Percentiles rank a stretch among this genome's conserved stretches.
These are phyloP conservation scores for Drechslerella dactyloides DNA, from an alignment of 2,329 filamentous ascomycete genomes.

Conservation along the genomic window DNA sequence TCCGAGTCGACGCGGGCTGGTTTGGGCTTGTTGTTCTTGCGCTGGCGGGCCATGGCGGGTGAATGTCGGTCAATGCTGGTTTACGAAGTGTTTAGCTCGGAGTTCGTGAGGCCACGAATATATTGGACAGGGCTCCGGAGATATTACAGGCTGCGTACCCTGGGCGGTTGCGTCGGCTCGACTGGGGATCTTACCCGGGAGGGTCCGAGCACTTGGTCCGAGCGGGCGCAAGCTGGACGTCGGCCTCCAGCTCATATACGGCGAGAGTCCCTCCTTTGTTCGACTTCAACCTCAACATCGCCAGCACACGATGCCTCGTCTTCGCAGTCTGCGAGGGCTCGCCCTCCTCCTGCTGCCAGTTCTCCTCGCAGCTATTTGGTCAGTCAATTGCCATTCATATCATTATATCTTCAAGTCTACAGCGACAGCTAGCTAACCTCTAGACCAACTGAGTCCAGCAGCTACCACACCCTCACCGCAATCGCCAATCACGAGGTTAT, in stretches of 20 bases:
- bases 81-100: background rate
- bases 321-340: conserved; percentile 27
- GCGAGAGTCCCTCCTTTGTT: background rate
- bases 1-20: conserved; percentile 59
- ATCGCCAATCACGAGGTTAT: conserved; percentile 69
- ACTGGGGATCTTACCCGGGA: conserved; percentile 6
- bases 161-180: conserved; percentile 28
- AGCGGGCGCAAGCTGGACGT: conserved; percentile 14
- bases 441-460: conserved; percentile 59
- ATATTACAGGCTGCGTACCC: background rate
- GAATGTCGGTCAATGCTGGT: background rate
- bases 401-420: background rate
- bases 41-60: conserved; percentile 37
- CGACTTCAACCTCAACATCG: conserved; percentile 11
- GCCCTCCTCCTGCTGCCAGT: conserved; percentile 55
- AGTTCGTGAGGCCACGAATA: background rate
- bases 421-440: conserved; percentile 56
- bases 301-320: conserved; percentile 19
- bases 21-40: conserved; percentile 50
- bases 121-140: background rate
- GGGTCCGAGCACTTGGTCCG: conserved; percentile 23
- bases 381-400: conserved; percentile 5
- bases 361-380: conserved; percentile 35
- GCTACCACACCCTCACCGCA: conserved; percentile 62
- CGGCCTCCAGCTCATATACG: conserved; percentile 7